Conservation (phyloP, 2,329 filamentous ascomycete genomes). For the Pestalotiopsis sp. region DNA sequence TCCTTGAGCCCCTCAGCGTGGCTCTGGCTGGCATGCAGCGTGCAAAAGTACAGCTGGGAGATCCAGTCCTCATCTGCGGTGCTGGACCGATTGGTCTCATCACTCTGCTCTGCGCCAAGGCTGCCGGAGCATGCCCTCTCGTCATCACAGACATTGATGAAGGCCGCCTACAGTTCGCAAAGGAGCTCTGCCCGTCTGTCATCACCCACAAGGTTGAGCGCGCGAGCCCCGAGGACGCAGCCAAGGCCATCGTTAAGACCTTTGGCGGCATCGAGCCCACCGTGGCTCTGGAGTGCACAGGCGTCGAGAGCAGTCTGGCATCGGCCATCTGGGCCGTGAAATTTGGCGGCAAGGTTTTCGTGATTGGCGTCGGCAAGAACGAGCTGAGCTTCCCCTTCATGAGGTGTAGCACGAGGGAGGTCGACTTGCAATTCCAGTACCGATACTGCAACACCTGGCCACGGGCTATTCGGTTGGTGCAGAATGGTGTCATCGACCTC, state of each 20-base stretch:
- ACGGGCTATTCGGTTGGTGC: conserved; percentile 82
- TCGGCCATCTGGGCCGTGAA: conserved; percentile 87
- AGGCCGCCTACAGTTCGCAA: conserved; percentile 81
- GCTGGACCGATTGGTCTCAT: conserved; percentile 94
- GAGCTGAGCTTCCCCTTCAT: conserved; percentile 97
- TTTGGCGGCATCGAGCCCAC: conserved; percentile 82
- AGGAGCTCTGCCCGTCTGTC: conserved; percentile 77
- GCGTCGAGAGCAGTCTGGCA: conserved; percentile 85
- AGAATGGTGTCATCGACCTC: conserved; percentile 82
- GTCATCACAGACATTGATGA: conserved; percentile 95
- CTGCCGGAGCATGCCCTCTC: conserved; percentile 86
- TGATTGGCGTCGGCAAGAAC: conserved; percentile 93
- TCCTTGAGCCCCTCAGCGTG: conserved; percentile 89
- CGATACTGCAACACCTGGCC: conserved; percentile 97
- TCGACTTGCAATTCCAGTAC: conserved; percentile 96
- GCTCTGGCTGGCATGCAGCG: conserved; percentile 87
- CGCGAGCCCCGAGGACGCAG: conserved; percentile 69
- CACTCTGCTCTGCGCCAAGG: conserved; percentile 79
- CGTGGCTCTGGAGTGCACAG: conserved; percentile 88
- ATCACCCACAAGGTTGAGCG: conserved; percentile 78
- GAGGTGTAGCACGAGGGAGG: conserved; percentile 85
- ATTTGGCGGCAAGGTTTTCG: conserved; percentile 96
- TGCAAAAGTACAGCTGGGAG: conserved; percentile 78
- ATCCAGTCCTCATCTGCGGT: conserved; percentile 86
- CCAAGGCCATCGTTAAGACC: conserved; percentile 65